Evolutionary conservation across 805 yeast genomes (phyloP), one percentile per base, ranked within the genome.

Genomic region (Teunomyces barrocoloradensis): DNA sequence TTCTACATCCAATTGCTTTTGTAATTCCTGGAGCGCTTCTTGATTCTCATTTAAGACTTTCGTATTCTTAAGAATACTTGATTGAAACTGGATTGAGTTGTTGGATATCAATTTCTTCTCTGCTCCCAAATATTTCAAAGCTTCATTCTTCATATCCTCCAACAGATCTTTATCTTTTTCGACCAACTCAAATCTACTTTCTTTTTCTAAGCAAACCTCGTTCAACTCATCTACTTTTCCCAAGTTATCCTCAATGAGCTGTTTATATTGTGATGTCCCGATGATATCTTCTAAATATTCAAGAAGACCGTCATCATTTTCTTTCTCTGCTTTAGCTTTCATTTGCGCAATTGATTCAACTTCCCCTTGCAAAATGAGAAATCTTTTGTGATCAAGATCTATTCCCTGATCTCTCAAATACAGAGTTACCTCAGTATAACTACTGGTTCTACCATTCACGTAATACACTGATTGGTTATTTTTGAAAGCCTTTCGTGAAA

Each of bases 321-420:
- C 96, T 43, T 75, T 80, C 59, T 94, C 97, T 0, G 97, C 98
- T 60, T 92, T 94, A 9, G 99, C 87, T 62, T 92, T 92, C 99
- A 94, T 95, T 64, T 94, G 97, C 0, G 99, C 97, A 60, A 94
- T 94, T 54, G 91, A 85, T 69, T 94, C 99, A 37, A 94, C 99
- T 64, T 94, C 99, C 63, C 99, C 99, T 68, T 94, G 99, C 39
- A 94, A 72, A 61, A 94, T 95, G 56, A 94, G 75, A 58, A 94
- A 94, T 56, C 99, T 77, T 62, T 94, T 94, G 66, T 94, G 99
- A 55, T 91, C 96, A 52, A 94, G 74, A 65, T 94, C 99, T 49
- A 94, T 87, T 4, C 98, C 99, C 61, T 89, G 82, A 13, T 78
- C 83, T 54, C 82, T 84, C 43, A 94, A 73, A 29, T 88, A 69